Base-by-base conservation (phyloP, 2,329 filamentous ascomycete species). In the Sphaerulina musiva region DNA sequence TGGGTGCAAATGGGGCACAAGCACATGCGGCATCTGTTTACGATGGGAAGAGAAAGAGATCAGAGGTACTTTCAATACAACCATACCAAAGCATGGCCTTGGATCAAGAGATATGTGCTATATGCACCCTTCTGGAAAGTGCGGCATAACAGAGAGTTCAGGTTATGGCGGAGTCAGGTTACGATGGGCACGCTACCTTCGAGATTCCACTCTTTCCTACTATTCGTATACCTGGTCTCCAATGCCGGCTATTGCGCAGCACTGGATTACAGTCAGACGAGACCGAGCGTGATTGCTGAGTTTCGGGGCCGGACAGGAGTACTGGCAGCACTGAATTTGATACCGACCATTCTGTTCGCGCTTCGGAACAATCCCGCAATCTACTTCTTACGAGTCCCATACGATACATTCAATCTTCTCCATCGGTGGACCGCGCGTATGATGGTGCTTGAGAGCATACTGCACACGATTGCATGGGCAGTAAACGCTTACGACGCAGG, bases 281-380 rank as follows among this genome's bases (percentile, higher is more conserved):
- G 20, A 9, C 53, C 66, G 9, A 79, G 84, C 2, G 77, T 95
- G 29, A 76, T 87, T 31, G 91, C 91, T 23, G 87, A 95, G 68
- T 77, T 96, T 42, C 85, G 93, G 64, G 91, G 91, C 38, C 83
- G 93, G 54, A 87, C 87, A 6, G 93, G 93, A 51, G 86, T 85
- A 7, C 79, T 98, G 59, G 84, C 91, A 4, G 78, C 90, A 9
- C 80, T 95, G 65, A 98, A 96, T 74, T 87, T 97, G 82, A 82
- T 98, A 32, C 91, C 93, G 4, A 82, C 96, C 29, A 53, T 97
- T 65, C 81, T 97, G 60, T 81, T 97, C 54, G 90, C 91, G 10
- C 84, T 89, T 36, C 86, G 93, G 68, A 97, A 97, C 76, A 98
- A 97, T 73, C 89, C 89, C 7, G 77, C 96, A 46, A 96, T 97